Conservation (phyloP, 2,329 filamentous ascomycete genomes). For the Acephala macrosclerotiorum region DNA sequence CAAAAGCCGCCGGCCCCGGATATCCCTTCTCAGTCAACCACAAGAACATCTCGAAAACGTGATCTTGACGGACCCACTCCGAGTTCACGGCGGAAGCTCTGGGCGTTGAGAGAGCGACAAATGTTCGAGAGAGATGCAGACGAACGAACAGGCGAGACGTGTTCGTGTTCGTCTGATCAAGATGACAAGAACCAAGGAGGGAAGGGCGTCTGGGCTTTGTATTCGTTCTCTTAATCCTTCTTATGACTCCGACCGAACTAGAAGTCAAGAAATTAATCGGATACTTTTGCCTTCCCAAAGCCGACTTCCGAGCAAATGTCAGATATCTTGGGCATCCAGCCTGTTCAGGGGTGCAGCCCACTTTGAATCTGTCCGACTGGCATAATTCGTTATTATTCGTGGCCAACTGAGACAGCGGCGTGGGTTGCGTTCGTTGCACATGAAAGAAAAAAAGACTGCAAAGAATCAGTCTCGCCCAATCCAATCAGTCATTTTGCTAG, state of each 20-base stretch:
- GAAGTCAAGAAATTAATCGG: not conserved
- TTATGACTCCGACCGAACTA: not conserved
- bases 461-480: not conserved
- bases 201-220: not conserved
- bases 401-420: constrained; percentile 8
- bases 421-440: constrained; percentile 6
- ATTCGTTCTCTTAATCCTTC: not conserved
- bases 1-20: constrained; percentile 3
- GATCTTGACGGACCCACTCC: not conserved
- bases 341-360: constrained; percentile 19
- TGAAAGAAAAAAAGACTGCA: not conserved
- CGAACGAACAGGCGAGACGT: not conserved
- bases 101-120: not conserved
- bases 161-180: not conserved
- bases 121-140: not conserved
- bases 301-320: constrained; percentile 5
- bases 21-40: not conserved
- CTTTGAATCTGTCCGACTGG: constrained; percentile 16
- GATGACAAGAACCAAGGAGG: not conserved
- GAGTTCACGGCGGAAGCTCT: constrained; percentile 1
- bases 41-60: constrained; percentile 2
- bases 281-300: not conserved
- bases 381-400: constrained; percentile 11
- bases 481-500: constrained; percentile 3
- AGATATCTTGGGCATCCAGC: constrained; percentile 5